Evolutionary conservation across 2,329 filamentous ascomycete species (phyloP), one percentile per base, ranked within the genome.

Genomic region (Aureobasidium sp.): DNA sequence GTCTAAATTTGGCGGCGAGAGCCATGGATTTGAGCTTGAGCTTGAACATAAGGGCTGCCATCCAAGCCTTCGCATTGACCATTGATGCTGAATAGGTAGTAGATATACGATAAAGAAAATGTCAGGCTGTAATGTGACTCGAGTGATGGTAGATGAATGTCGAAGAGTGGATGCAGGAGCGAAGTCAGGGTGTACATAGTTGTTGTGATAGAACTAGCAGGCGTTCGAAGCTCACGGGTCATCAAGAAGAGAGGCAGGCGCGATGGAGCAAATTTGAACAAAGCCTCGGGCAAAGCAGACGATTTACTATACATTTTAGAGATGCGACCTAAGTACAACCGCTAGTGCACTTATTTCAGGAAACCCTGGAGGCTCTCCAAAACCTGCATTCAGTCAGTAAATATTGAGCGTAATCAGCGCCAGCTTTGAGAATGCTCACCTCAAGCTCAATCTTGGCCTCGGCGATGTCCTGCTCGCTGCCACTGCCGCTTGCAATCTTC

Each of bases 361-460:
- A 83, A 85, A 71, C 87, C 86, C 79, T 91, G 87, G 72, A 94
- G 83, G 76, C 85, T 89, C 84, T 94, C 90, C 70, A 94, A 83
- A 72, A 93, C 88, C 89, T 92, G 67, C 20, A 3, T 42, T 68
- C 61, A 62, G 60, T 65, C 55, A n/a, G 47, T 37, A 41, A 31
- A 7, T 42, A 6, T 31, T 2, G 17, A 41, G 15, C 6, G 15
- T 3, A n/a, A 9, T 6, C 3, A 27, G 9, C 8, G 25, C 12
- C 5, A 47, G 17, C 42, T 34, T n/a, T 75, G 76, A 74, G 71
- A 66, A 59, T 60, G 70, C 82, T 75, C 79, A 96, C 93, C 91
- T 99, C 94, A 70, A 99, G 81, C 84, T 97, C 93, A 76, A 99
- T 93, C 86, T 97, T 97, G 69, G 94, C 94, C 86, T 99, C 94